Conservation (phyloP, 176 grass and related monocot genomes). For the Leersia perrieri region DNA sequence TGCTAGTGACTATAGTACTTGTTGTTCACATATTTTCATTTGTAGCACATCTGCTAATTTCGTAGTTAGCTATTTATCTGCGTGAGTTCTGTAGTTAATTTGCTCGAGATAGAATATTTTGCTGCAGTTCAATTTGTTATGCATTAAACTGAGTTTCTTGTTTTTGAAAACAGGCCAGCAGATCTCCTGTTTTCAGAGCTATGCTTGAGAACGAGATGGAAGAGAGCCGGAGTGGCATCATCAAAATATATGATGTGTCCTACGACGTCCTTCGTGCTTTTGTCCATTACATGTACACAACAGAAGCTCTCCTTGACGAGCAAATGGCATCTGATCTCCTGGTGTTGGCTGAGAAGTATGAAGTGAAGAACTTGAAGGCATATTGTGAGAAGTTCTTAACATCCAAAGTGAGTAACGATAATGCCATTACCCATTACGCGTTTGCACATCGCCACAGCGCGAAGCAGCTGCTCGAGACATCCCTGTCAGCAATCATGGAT, state of each 20-base stretch:
- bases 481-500: slow-evolving; percentile 66
- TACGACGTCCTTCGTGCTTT: slow-evolving; percentile 76
- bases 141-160: background rate
- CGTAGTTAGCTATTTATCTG: background rate
- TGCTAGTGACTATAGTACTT: background rate
- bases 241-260: slow-evolving; percentile 81
- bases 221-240: slow-evolving; percentile 84
- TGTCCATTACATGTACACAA: slow-evolving; percentile 79
- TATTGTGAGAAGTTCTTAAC: slow-evolving; percentile 86
- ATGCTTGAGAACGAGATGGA: slow-evolving; percentile 99
- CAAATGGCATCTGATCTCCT: slow-evolving; percentile 75
- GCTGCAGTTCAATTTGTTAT: background rate
- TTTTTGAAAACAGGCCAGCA: slow-evolving; percentile 58
- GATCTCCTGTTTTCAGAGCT: slow-evolving; percentile 91
- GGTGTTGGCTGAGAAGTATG: slow-evolving; percentile 87
- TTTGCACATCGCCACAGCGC: slow-evolving; percentile 82
- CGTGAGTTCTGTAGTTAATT: background rate
- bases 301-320: slow-evolving; percentile 70
- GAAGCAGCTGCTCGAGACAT: slow-evolving; percentile 69
- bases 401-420: slow-evolving; percentile 83
- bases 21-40: background rate
- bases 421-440: slow-evolving; percentile 63
- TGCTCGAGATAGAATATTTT: background rate
- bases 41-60: background rate
- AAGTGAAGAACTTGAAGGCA: slow-evolving; percentile 83